A percentile compares a stretch with the other conserved stretches of the same genome.
phyloP scores from a whole-genome alignment of 352 stramenopile genomes.

The Pythium pyrilobum region DNA sequence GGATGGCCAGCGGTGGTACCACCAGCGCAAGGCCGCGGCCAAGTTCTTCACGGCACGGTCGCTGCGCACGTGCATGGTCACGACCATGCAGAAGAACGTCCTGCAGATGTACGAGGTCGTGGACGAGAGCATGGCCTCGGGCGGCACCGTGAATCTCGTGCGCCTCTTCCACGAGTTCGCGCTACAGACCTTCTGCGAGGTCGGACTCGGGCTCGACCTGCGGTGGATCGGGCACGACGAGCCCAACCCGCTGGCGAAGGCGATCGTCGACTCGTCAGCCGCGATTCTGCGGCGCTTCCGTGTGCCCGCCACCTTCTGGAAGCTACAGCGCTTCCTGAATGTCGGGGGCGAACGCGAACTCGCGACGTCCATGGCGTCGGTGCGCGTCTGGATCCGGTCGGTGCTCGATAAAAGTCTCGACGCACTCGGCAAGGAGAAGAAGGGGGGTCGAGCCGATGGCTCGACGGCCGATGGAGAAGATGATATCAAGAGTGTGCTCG shows the following conservation, averaged over 20 bases:
- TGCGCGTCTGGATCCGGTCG: slow-evolving; percentile 36
- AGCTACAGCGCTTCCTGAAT: slow-evolving; percentile 37
- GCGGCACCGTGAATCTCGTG: slow-evolving; percentile 10
- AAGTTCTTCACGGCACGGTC: slow-evolving; percentile 26
- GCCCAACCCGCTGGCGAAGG: slow-evolving; percentile 34
- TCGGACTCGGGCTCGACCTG: slow-evolving; percentile 42
- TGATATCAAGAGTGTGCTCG: slow-evolving; percentile 5
- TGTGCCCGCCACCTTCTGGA: slow-evolving; percentile 46
- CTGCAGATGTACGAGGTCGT: slow-evolving; percentile 11
- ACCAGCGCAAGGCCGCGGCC: slow-evolving; percentile 24
- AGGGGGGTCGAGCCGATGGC: background rate
- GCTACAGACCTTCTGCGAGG: slow-evolving; percentile 46
- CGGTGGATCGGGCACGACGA: slow-evolving; percentile 30
- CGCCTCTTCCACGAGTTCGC: slow-evolving; percentile 41
- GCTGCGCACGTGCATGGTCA: slow-evolving; percentile 19
- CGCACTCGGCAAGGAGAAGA: background rate
- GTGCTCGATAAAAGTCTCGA: slow-evolving; percentile 25
- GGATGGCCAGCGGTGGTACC: slow-evolving; percentile 25
- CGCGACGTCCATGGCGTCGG: slow-evolving; percentile 13
- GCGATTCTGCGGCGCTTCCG: slow-evolving; percentile 45
- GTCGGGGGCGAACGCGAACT: slow-evolving; percentile 33
- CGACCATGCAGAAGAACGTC: slow-evolving; percentile 11
- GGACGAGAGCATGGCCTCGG: slow-evolving; percentile 1
- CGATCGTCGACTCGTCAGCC: slow-evolving; percentile 28
- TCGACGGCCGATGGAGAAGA: background rate